phyloP scores from a whole-genome alignment of 768 basidiomycete species.

The Leccinum ochraceum region DNA sequence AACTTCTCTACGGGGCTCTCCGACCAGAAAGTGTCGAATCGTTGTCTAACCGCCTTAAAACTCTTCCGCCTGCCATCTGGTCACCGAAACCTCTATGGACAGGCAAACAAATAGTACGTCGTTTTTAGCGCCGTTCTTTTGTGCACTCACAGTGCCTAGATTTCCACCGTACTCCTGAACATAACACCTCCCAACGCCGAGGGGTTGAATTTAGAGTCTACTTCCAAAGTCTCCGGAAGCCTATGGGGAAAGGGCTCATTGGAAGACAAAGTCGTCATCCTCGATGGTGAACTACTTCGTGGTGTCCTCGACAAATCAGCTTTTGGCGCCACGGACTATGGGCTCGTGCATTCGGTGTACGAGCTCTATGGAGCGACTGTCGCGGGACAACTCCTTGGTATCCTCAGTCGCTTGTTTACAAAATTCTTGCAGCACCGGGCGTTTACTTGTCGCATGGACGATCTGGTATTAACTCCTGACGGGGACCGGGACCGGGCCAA shows the following conservation, averaged over 20 bases:
- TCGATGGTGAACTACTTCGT: constrained; percentile 90
- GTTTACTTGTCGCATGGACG: constrained; percentile 99
- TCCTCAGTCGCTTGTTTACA: constrained; percentile 92
- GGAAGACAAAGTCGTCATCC: constrained; percentile 86
- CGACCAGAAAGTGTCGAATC: constrained; percentile 79
- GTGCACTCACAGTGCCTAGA: constrained; percentile 45
- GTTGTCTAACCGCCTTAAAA: constrained; percentile 60
- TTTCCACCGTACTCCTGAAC: constrained; percentile 92
- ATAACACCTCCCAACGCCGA: constrained; percentile 78
- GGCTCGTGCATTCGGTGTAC: constrained; percentile 95
- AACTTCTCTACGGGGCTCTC: constrained; percentile 92
- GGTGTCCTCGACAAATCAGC: constrained; percentile 97
- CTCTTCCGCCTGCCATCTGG: constrained; percentile 90
- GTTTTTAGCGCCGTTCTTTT: neutral
- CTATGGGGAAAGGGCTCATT: constrained; percentile 80
- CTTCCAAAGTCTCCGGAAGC: constrained; percentile 85
- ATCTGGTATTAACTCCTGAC: constrained; percentile 83
- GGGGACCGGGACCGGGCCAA: constrained; percentile 72
- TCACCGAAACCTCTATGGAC: constrained; percentile 93
- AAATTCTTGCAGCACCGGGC: constrained; percentile 97
- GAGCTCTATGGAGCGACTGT: constrained; percentile 90
- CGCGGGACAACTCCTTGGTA: constrained; percentile 89
- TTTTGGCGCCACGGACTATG: constrained; percentile 94
- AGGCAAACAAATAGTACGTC: constrained; percentile 90
- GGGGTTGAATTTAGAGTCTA: constrained; percentile 82